Evolutionary conservation across 164 flowering plant species (phyloP), one percentile per base, ranked within the genome.

Genomic region (Macadamia tetraphylla): DNA sequence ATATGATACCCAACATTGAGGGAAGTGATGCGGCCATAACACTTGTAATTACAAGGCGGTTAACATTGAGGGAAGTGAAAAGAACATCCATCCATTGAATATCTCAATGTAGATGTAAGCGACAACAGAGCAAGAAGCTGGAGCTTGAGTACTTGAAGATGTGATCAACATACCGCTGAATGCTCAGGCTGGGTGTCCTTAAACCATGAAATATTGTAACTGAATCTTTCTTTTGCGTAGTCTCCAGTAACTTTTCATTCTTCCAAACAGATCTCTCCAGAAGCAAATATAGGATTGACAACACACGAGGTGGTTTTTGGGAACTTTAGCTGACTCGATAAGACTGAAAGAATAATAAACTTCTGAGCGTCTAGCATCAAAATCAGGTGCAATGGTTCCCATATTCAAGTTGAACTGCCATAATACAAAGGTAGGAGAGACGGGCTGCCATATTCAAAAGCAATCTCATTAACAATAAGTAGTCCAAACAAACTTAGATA

Each of bases 141-240:
- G 94, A 91, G 64, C 80, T 76, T 11, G 91, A 73, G 65, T 94
- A 94, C 87, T 85, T 89, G 83, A 83, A 91, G 67, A 94, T 88
- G 35, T 97, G 86, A 56, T 89, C 89, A 12, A 88, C 67, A 62
- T 94, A 94, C 40, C 86, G 88, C 62, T 69, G 80, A 63, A 94
- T 83, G 75, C 85, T 74, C 58, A 91, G 44, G 29, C 76, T 65
- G 9, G 98, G 97, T 35, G 86, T 87, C 75, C 87, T 81, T 30
- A 74, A 67, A 60, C 97, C 97, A 74, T 94, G 89, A 73, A 91
- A 94, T 13, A 86, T 66, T 2, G 98, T 86, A 29, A 85, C 49
- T 3, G 31, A 23, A 23, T 23, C 23, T 23, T 23, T 23, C 23
- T 23, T 23, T 23, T 23, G 23, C 23, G 23, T 23, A 32, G 81